These are phyloP conservation scores for Pseudogymnoascus sp. DNA, from an alignment of 2,329 filamentous ascomycete genomes.

Conservation along the genomic window DNA sequence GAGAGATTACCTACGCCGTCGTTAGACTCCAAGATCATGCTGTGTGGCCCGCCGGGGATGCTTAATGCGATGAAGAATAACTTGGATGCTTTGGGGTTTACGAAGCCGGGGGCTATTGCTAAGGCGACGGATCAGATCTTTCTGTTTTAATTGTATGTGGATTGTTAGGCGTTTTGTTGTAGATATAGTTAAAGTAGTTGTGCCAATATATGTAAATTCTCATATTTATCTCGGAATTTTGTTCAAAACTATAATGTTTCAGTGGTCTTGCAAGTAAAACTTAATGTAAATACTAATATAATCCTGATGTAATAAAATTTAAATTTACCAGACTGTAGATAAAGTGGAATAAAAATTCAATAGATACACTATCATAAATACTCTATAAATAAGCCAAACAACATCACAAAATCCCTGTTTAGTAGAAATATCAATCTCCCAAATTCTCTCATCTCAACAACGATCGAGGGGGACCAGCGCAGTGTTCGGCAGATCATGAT, in stretches of 20 bases:
- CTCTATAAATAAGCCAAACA: neutral
- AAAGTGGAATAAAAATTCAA: neutral
- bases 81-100: slow-evolving; percentile 40
- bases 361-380: neutral
- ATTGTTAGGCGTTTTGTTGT: neutral
- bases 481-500: too few relatives aligned
- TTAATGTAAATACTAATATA: neutral
- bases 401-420: neutral
- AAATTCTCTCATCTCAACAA: neutral
- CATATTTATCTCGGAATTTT: neutral
- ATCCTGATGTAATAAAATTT: neutral
- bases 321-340: neutral
- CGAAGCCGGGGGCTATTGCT: slow-evolving; percentile 38
- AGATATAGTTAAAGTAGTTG: neutral
- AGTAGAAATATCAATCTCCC: neutral
- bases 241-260: neutral
- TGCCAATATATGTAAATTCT: neutral
- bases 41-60: slow-evolving; percentile 55
- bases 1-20: slow-evolving; percentile 39
- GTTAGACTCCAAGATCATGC: slow-evolving; percentile 41
- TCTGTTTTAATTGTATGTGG: slow-evolving; percentile 32
- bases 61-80: slow-evolving; percentile 46
- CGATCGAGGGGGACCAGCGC: neutral
- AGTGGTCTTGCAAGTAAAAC: neutral
- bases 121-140: slow-evolving; percentile 50